These are phyloP conservation scores for Psilocybe azurescens DNA, from an alignment of 768 basidiomycete genomes.

Conservation along the genomic window DNA sequence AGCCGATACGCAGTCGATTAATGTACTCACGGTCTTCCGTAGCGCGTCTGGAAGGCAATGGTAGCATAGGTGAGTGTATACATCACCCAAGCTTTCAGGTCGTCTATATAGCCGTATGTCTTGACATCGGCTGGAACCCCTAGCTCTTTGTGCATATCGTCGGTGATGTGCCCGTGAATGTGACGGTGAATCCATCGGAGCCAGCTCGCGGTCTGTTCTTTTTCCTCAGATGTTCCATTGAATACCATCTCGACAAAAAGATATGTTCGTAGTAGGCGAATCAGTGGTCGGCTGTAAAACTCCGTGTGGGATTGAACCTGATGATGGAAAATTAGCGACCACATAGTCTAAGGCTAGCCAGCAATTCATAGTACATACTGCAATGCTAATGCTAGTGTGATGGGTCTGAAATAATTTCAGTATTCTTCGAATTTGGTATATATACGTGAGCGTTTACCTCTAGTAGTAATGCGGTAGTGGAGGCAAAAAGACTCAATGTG, in stretches of 20 bases:
- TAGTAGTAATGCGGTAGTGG: neutral
- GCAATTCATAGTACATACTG: neutral
- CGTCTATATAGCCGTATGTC: constrained; percentile 3
- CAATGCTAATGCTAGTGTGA: constrained; percentile 3
- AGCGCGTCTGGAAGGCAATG: constrained; percentile 3
- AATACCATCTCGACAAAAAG: neutral
- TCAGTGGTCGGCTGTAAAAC: constrained; percentile 4
- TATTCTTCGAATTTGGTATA: neutral
- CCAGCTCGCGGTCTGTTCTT: constrained; percentile 2
- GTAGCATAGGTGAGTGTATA: constrained; percentile 1
- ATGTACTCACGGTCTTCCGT: constrained; percentile 3
- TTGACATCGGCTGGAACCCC: neutral
- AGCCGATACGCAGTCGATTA: neutral
- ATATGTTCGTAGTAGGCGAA: neutral
- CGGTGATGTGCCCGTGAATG: constrained; percentile 2
- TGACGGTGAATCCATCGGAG: constrained; percentile 3
- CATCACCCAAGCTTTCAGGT: constrained; percentile 6
- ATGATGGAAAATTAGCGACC: neutral
- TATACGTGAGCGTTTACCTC: neutral
- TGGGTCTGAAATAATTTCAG: neutral
- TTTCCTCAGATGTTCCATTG: constrained; percentile 9
- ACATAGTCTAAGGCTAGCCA: no score
- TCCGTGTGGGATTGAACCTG: constrained; percentile 3
- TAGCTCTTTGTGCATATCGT: neutral
- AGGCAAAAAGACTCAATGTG: neutral